A percentile compares a stretch with the other conserved stretches of the same genome.
phyloP scores from a whole-genome alignment of 2,329 filamentous ascomycete species.

The Fusarium verrucosum region DNA sequence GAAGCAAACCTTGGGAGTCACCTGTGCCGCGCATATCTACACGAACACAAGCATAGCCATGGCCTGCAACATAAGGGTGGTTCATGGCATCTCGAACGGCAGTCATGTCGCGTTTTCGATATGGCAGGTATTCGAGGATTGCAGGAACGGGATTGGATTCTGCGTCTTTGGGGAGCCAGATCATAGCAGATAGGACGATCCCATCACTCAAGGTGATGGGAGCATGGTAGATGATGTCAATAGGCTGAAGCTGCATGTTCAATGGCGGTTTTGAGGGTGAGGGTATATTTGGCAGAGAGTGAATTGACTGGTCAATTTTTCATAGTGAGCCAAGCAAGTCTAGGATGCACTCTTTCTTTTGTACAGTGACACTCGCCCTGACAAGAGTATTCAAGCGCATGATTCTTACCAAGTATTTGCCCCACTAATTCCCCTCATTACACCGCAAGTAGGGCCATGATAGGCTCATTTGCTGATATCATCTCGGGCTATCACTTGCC shows the following conservation, averaged over 20 bases:
- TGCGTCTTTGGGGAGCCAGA: constrained; percentile 2
- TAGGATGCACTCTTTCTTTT: too few relatives aligned
- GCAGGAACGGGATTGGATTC: constrained; percentile 2
- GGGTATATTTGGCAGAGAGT: not conserved
- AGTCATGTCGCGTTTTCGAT: constrained; percentile 4
- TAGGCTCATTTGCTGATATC: too few relatives aligned
- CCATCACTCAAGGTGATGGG: constrained; percentile 13
- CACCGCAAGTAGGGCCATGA: too few relatives aligned
- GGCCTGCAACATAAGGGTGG: not conserved
- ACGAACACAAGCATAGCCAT: not conserved
- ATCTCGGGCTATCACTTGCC: too few relatives aligned
- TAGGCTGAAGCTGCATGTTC: not conserved
- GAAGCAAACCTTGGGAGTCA: not conserved
- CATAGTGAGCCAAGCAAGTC: too few relatives aligned
- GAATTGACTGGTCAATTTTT: too few relatives aligned
- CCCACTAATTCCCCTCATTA: too few relatives aligned
- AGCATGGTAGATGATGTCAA: constrained; percentile 2
- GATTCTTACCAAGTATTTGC: too few relatives aligned
- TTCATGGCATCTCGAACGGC: constrained; percentile 8
- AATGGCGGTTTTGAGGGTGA: not conserved
- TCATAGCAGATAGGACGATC: not conserved
- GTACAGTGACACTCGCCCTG: too few relatives aligned
- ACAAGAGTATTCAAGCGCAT: too few relatives aligned
- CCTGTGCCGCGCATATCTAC: constrained; percentile 9
- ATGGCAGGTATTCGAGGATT: constrained; percentile 3